These are phyloP conservation scores for Lobosporangium transversale DNA, from an alignment of 192 early-diverging fungal genomes.

Conservation along the genomic window DNA sequence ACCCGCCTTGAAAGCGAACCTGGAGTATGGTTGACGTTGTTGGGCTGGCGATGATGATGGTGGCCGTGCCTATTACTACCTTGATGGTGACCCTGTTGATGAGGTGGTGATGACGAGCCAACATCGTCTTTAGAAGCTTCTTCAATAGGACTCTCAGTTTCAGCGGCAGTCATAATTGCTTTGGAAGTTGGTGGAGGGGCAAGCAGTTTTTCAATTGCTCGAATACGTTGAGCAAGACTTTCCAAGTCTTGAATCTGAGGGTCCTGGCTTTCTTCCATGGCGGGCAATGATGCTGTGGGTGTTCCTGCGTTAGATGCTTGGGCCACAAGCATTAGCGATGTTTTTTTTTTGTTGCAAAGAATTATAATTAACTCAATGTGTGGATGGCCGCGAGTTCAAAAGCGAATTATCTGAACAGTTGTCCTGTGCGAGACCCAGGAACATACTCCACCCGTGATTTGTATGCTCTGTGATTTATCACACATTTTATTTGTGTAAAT, in stretches of 20 bases:
- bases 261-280: conserved; percentile 7
- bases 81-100: background rate
- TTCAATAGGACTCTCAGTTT: conserved; percentile 23
- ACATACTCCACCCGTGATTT: too few species aligned
- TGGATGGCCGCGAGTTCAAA: too few species aligned
- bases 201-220: conserved; percentile 29
- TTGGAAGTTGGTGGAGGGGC: conserved; percentile 4
- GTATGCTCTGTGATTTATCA: too few species aligned
- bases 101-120: conserved; percentile 14
- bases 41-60: conserved; percentile 6
- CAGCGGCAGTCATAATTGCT: conserved; percentile 1
- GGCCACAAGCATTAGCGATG: background rate
- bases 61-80: background rate
- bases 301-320: background rate
- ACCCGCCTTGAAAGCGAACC: conserved; percentile 44
- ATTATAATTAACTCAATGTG: too few species aligned
- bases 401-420: too few species aligned
- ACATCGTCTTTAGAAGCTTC: conserved; percentile 23
- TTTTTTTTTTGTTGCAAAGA: too few species aligned
- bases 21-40: conserved; percentile 1
- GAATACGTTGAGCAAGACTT: conserved; percentile 32
- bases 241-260: conserved; percentile 41
- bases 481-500: too few species aligned
- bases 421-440: too few species aligned
- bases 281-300: background rate